Percentiles rank a stretch among this genome's conserved stretches.
Conservation (phyloP, 176 grass and related monocot genomes). For the Urochloa ruziziensis region DNA sequence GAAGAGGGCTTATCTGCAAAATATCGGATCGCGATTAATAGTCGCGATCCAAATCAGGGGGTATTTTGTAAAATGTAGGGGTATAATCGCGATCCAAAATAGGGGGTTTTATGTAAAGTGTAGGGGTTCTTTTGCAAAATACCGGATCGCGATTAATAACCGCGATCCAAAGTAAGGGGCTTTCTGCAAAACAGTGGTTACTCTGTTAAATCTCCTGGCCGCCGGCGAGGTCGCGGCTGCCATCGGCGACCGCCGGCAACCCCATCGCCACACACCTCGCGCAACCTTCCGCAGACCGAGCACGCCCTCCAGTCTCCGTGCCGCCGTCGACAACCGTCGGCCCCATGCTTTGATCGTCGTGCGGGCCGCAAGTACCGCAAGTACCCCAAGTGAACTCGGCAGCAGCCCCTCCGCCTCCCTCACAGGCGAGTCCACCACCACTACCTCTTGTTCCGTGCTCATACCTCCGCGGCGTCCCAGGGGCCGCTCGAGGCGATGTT, state of each 20-base stretch:
- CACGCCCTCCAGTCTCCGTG: background rate
- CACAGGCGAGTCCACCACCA: background rate
- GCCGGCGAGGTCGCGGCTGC: background rate
- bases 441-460: background rate
- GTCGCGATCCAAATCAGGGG: no score
- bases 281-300: background rate
- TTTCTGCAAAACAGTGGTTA: background rate
- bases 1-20: background rate
- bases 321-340: background rate
- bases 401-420: background rate
- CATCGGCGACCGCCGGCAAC: background rate
- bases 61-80: background rate
- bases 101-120: no score
- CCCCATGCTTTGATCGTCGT: background rate
- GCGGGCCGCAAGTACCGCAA: background rate
- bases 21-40: background rate
- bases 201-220: background rate
- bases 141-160: background rate
- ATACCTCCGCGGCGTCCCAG: background rate
- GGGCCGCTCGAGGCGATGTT: background rate
- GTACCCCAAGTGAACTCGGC: background rate
- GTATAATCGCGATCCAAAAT: background rate
- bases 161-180: background rate
- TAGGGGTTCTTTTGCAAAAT: background rate
- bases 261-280: background rate